Evolutionary conservation across 2,329 filamentous ascomycete genomes (phyloP), one percentile per base, ranked within the genome.

Genomic region (Cyanodermella asteris): DNA sequence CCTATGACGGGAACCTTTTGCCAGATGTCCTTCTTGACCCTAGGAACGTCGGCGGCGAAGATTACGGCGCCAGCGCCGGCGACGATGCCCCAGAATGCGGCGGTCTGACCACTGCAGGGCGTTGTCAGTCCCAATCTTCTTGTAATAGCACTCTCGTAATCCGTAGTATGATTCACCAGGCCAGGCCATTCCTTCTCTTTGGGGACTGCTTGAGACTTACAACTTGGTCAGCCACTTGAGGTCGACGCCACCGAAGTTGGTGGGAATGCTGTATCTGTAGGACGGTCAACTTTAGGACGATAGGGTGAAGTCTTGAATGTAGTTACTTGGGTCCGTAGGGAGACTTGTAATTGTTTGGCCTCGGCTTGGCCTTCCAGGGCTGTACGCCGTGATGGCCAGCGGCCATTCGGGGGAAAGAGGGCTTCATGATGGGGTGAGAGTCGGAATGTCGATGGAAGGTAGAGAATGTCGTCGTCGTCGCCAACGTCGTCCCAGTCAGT

Each of bases 21-120:
- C 14, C 7, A 53, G 36, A 72, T 64, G 42, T 72, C 66, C 38
- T 60, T 55, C 41, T 63, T 54, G 22, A 72, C 62, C 40, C 56
- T 59, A 31, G 66, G 66, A 14, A 72, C 55, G 38, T 68, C 65
- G 38, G 62, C 60, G 49, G 71, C 63, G 56, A 72, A 66, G 53
- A 64, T 70, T 37, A 72, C 43, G 18, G 60, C 62, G 46, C 64
- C 63, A 42, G 64, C 50, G 34, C 61, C 65, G 20, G 59, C 55
- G 23, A 56, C 53, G 33, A 55, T 59, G 35, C 62, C 66, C 46
- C 70, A 68, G 23, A 52, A 53, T 27, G 47, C 56, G 22, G 54
- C 58, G 24, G 65, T 53, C 27, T 40, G 35, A 28, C 46, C 56
- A 35, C 52, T 55, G 21, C 36, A 9, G 16, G 7, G 5, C 2